These are phyloP conservation scores for Saururus chinensis DNA, from an alignment of 164 flowering plant species.

Conservation along the genomic window DNA sequence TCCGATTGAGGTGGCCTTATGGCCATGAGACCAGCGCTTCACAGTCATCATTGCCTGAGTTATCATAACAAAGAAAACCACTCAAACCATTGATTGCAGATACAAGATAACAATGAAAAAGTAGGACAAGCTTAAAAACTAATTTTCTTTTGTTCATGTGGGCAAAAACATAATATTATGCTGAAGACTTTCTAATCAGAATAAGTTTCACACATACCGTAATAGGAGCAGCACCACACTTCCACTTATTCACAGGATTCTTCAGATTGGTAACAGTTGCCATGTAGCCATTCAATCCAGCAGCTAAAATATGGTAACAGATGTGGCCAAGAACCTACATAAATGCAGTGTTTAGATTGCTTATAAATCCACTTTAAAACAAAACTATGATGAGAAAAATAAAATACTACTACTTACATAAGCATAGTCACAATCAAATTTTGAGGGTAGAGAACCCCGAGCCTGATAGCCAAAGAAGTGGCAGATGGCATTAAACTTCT, in stretches of 20 bases:
- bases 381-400: background rate
- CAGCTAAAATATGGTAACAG: conserved; percentile 89
- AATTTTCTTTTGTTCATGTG: background rate
- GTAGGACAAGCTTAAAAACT: background rate
- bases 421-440: conserved; percentile 97
- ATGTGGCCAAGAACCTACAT: conserved; percentile 93
- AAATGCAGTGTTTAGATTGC: background rate
- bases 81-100: background rate
- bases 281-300: conserved; percentile 95
- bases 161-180: background rate
- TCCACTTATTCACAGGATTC: conserved; percentile 91
- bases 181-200: background rate
- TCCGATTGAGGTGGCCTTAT: conserved; percentile 55
- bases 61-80: background rate
- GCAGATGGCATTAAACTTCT: conserved; percentile 97
- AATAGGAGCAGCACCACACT: conserved; percentile 95
- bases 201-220: conserved; percentile 33
- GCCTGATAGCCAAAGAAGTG: conserved; percentile 99
- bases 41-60: conserved; percentile 94
- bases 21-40: conserved; percentile 65
- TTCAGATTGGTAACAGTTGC: conserved; percentile 91
- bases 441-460: conserved; percentile 93
- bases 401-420: conserved; percentile 40
- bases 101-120: background rate
- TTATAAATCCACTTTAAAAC: background rate